Conservation (phyloP, 192 early-diverging fungal genomes). For the Linnemannia exigua region DNA sequence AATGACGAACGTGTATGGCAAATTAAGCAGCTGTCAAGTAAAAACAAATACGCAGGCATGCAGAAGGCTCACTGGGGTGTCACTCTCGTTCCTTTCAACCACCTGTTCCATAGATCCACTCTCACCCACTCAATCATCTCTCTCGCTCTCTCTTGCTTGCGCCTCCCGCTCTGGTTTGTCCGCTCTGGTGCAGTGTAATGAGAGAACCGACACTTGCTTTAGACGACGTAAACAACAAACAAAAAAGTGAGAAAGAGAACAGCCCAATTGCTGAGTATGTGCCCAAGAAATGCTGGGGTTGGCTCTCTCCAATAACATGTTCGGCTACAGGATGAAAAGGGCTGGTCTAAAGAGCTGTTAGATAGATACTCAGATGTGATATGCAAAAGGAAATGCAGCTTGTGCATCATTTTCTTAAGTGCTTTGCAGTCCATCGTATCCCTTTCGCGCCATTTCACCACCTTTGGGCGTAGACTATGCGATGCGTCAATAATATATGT, state of each 20-base stretch:
- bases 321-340: neutral
- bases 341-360: neutral
- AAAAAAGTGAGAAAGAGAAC: neutral
- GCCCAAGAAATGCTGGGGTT: neutral
- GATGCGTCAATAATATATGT: too few species aligned
- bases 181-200: neutral
- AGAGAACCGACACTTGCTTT: neutral
- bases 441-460: neutral
- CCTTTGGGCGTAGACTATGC: slow-evolving; percentile 1
- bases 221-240: neutral
- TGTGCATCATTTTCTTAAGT: neutral
- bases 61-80: neutral
- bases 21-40: neutral
- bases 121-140: neutral
- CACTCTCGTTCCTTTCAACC: neutral
- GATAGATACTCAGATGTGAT: neutral
- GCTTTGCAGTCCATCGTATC: neutral
- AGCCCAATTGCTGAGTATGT: neutral
- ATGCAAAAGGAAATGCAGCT: neutral
- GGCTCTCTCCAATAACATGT: neutral
- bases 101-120: neutral
- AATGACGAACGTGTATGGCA: neutral
- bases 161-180: neutral
- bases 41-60: neutral
- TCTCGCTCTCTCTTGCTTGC: neutral